These are phyloP conservation scores for Tylopilus plumbeoviolaceoides DNA, from an alignment of 768 basidiomycete genomes.

Conservation along the genomic window DNA sequence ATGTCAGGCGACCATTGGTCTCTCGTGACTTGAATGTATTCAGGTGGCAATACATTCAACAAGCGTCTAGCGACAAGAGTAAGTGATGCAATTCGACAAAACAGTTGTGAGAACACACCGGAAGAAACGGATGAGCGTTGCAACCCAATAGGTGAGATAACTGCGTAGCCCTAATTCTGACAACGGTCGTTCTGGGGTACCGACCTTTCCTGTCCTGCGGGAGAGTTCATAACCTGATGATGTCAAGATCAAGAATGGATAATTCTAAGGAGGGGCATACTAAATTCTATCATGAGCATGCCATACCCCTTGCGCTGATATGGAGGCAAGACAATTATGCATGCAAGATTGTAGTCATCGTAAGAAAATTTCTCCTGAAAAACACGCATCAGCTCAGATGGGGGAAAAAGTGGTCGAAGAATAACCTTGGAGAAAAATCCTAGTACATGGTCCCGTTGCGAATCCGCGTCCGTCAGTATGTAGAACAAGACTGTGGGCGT, in stretches of 20 bases:
- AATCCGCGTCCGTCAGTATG: slow-evolving; percentile 80
- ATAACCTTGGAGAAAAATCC: slow-evolving; percentile 64
- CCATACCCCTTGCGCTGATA: slow-evolving; percentile 89
- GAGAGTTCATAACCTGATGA: slow-evolving; percentile 87
- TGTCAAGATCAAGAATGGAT: neutral
- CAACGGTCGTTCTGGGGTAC: slow-evolving; percentile 92
- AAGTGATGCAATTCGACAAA: neutral
- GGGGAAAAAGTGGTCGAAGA: neutral
- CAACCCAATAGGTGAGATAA: slow-evolving; percentile 87
- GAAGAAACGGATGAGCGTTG: slow-evolving; percentile 80
- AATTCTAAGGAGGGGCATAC: slow-evolving; percentile 44
- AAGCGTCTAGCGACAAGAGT: slow-evolving; percentile 40
- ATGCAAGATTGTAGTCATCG: slow-evolving; percentile 96
- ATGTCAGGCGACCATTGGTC: slow-evolving; percentile 43
- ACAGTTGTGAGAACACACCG: slow-evolving; percentile 39
- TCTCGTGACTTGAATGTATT: slow-evolving; percentile 42
- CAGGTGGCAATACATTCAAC: slow-evolving; percentile 57
- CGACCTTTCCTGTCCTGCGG: slow-evolving; percentile 69
- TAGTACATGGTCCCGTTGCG: slow-evolving; percentile 75
- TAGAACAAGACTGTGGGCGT: slow-evolving; percentile 71
- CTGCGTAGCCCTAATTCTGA: slow-evolving; percentile 90
- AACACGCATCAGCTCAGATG: neutral
- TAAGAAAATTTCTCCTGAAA: slow-evolving; percentile 90
- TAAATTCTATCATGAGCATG: slow-evolving; percentile 97
- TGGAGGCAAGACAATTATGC: slow-evolving; percentile 93